Evolutionary conservation across 176 grass and related monocot species (phyloP), one percentile per base, ranked within the genome.

Genomic region (Aegilops longissima): DNA sequence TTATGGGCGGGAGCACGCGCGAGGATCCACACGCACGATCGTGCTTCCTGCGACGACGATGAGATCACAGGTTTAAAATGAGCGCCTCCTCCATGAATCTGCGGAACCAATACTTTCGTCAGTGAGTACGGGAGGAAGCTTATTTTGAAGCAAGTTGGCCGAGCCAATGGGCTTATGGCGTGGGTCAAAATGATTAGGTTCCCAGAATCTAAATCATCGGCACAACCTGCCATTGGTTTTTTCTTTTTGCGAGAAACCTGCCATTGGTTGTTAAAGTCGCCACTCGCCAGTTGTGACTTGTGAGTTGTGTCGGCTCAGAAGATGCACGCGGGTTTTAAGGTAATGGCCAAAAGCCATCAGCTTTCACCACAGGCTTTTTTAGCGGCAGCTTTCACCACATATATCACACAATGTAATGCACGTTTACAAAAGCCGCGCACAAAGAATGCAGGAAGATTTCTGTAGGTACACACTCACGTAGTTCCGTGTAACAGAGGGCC

Each of bases 111-210:
- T 63, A 20, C 71, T 59, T 47, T 5, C 4, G 27, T 14, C 6
- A 54, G 51, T 6, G 14, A 54, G 16, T 54, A 54, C 42, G 45
- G 14, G 16, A n/a, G 4, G 4, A 27, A 8, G 10, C 33, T 36
- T 51, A 77, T 70, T 82, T 20, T 77, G 52, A 13, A 33, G 27
- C 20, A 36, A 78, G 9, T 44, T 20, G 73, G 14, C 34, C 52
- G 38, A 51, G 66, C 82, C 83, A 90, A 62, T 82, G 3, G 83
- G 38, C 3, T 36, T 8, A 36, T 51, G 4, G 83, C 51, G 54
- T 3, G 20, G 70, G 62, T 90, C 87, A 76, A 73, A 47, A 45
- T 27, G 12, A 16, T 73, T 73, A 73, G 70, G 70, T n/a, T 73
- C 5, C 12, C 42, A 4, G 38, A 14, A 21, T 24, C 18, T 33